Evolutionary conservation across 495 filamentous ascomycete genomes (phyloP).

Genomic region (Daldinia loculata): DNA sequence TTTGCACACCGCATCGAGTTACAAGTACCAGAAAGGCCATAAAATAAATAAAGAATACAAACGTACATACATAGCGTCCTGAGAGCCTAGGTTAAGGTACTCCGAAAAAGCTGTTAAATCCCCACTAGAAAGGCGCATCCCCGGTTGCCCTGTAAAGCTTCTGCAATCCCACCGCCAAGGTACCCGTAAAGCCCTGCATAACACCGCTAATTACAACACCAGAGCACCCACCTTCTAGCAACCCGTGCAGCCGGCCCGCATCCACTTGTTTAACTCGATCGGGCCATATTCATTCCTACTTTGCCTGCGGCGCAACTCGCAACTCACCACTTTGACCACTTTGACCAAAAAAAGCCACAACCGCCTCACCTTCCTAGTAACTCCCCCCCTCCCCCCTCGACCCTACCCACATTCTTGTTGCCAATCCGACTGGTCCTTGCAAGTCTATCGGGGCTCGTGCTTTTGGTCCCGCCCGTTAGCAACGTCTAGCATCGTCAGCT

Average conservation of each 20-base stretch:
- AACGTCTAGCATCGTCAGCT: conserved; percentile 3
- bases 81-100: conserved; percentile 13
- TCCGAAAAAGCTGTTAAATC: conserved; percentile 23
- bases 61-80: not conserved
- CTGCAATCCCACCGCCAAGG: conserved; percentile 37
- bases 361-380: conserved; percentile 35
- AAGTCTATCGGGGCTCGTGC: conserved; percentile 15
- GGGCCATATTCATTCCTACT: conserved; percentile 30
- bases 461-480: conserved; percentile 24
- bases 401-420: conserved; percentile 25
- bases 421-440: conserved; percentile 38
- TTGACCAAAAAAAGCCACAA: conserved; percentile 35
- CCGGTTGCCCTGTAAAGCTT: conserved; percentile 35
- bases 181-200: conserved; percentile 41
- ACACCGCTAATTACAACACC: conserved; percentile 41
- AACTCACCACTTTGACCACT: conserved; percentile 36
- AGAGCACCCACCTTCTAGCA: conserved; percentile 32
- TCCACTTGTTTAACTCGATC: conserved; percentile 38
- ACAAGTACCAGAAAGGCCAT: not conserved
- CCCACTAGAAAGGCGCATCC: conserved; percentile 30
- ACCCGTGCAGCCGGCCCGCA: conserved; percentile 40
- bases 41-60: not conserved
- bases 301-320: conserved; percentile 27
- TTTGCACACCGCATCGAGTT: conserved; percentile 38
- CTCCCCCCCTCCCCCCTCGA: not conserved